phyloP scores from a whole-genome alignment of 1,284 basidiomycete genomes.

The Austroboletus novae-zelandiae region DNA sequence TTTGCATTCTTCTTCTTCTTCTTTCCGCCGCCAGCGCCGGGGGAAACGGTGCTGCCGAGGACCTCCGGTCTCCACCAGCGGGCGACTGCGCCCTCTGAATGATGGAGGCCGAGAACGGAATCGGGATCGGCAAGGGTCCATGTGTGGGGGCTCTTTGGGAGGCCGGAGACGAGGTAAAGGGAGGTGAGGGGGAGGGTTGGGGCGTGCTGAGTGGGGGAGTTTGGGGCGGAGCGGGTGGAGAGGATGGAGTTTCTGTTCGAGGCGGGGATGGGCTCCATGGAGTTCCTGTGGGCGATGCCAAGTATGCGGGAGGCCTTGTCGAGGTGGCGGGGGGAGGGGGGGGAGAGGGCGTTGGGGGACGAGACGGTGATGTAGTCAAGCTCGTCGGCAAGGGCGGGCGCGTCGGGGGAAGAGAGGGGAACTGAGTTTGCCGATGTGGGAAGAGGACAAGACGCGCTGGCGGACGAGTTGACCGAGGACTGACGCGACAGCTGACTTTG shows the following conservation, averaged over 20 bases:
- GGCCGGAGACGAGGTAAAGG: conserved; percentile 80
- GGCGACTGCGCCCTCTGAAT: conserved; percentile 84
- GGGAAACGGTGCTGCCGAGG: conserved; percentile 83
- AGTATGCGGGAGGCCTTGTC: conserved; percentile 73
- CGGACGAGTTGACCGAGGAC: background rate
- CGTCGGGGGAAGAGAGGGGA: conserved; percentile 29
- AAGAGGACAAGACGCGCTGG: conserved; percentile 6
- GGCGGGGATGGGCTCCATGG: conserved; percentile 80
- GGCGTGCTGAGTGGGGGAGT: conserved; percentile 47
- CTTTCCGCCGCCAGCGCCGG: conserved; percentile 62
- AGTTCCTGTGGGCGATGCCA: conserved; percentile 66
- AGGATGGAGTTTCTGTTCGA: conserved; percentile 71
- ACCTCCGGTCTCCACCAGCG: conserved; percentile 96
- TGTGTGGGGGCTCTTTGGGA: conserved; percentile 83
- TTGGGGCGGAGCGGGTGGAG: conserved; percentile 70
- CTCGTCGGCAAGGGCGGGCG: conserved; percentile 54
- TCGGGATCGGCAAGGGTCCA: conserved; percentile 94
- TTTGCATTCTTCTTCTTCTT: conserved; percentile 62
- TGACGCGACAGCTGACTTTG: conserved; percentile 7
- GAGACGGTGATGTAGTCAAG: conserved; percentile 66
- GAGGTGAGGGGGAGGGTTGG: conserved; percentile 75
- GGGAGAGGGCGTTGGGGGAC: conserved; percentile 18
- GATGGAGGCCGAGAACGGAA: conserved; percentile 79
- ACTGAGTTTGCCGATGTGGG: conserved; percentile 12
- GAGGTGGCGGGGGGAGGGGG: conserved; percentile 11